A percentile compares a stretch with the other conserved stretches of the same genome.
phyloP scores from a whole-genome alignment of 2,329 filamentous ascomycete species.

The Colletotrichum gigasporum region DNA sequence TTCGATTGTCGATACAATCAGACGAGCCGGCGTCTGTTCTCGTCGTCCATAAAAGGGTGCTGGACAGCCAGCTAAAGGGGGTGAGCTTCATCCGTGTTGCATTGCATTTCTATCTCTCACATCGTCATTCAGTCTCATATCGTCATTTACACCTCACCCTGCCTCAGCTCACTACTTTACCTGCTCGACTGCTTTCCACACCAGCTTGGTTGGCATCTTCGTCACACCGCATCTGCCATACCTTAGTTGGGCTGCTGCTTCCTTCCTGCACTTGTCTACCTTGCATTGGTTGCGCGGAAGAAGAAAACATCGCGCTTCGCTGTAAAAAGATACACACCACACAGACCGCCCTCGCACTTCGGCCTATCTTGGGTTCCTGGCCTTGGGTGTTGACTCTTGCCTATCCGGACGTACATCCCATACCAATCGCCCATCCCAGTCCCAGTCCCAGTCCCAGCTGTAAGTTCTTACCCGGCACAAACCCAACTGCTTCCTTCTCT shows the following conservation, averaged over 20 bases:
- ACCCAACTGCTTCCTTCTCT: not conserved
- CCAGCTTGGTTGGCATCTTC: not conserved
- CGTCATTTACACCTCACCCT: not conserved
- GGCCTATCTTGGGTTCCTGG: not conserved
- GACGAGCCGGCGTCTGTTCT: conserved; percentile 14
- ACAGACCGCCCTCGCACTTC: too few species aligned
- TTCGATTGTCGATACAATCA: conserved; percentile 12
- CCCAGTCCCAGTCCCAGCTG: not conserved
- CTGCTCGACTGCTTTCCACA: not conserved
- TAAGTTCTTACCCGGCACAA: not conserved
- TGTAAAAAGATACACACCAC: not conserved
- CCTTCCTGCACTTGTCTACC: conserved; percentile 9
- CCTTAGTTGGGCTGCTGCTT: not conserved
- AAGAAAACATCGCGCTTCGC: not conserved
- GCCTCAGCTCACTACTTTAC: not conserved
- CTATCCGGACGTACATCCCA: too few species aligned
- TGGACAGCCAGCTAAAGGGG: not conserved
- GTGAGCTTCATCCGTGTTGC: not conserved
- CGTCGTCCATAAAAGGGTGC: conserved; percentile 14
- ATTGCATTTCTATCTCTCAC: not conserved
- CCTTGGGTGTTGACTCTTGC: not conserved
- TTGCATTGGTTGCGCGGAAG: conserved; percentile 10
- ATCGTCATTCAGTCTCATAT: conserved; percentile 1
- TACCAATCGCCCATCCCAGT: not conserved
- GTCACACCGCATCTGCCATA: conserved; percentile 8